Percentiles rank a stretch among this genome's conserved stretches.
Conservation (phyloP, 148 eudicot species). For the Chenopodium album region DNA sequence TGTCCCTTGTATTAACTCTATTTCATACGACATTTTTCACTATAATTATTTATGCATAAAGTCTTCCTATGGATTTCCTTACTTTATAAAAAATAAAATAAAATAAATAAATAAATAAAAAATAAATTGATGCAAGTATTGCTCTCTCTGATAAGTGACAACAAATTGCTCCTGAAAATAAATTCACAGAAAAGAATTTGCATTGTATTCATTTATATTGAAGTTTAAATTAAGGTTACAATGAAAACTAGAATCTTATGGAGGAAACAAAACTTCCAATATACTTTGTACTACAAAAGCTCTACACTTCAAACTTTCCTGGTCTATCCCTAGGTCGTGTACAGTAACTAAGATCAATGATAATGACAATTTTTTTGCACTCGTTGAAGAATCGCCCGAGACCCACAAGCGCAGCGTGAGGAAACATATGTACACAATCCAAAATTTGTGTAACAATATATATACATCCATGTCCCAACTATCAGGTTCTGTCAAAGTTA, state of each 20-base stretch:
- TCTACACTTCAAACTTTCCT: conserved; percentile 14
- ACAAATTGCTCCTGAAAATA: neutral
- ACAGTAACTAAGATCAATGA: conserved; percentile 8
- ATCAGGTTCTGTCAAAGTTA: conserved; percentile 16
- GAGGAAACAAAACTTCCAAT: conserved; percentile 12
- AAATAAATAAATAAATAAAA: too few relatives aligned
- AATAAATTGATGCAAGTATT: too few relatives aligned
- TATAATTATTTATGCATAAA: too few relatives aligned
- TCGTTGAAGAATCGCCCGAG: neutral
- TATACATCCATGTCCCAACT: conserved; percentile 9
- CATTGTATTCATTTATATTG: neutral
- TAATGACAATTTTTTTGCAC: conserved; percentile 8
- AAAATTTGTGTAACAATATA: conserved; percentile 15
- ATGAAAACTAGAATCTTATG: neutral
- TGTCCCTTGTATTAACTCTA: too few relatives aligned
- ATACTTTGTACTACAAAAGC: neutral
- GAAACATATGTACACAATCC: conserved; percentile 25
- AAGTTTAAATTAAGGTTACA: neutral
- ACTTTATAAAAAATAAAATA: too few relatives aligned
- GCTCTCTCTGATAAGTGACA: neutral
- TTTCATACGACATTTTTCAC: too few relatives aligned
- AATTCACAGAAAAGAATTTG: neutral
- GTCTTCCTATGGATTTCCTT: too few relatives aligned
- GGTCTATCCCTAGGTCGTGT: conserved; percentile 9
- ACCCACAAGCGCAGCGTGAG: neutral